Percentiles rank a stretch among this genome's conserved stretches.
These are phyloP conservation scores for Erythrobasidium yunnanense DNA, from an alignment of 768 basidiomycete species.

Conservation along the genomic window DNA sequence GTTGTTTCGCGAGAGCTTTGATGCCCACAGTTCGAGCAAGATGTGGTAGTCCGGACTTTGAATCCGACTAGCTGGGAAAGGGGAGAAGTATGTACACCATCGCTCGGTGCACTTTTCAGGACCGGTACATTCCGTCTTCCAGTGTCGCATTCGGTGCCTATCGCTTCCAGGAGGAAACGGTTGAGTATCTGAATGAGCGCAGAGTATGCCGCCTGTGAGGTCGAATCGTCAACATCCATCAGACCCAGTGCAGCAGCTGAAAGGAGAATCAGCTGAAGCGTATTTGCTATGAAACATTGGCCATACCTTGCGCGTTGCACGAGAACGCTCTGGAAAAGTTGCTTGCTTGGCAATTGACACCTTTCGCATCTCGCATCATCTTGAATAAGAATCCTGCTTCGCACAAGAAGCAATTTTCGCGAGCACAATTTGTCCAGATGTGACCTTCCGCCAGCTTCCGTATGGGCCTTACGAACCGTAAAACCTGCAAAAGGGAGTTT, in stretches of 20 bases:
- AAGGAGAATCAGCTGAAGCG: too few species aligned
- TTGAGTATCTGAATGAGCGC: conserved; percentile 91
- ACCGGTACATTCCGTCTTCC: conserved; percentile 42
- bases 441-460: conserved; percentile 78
- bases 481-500: conserved; percentile 75
- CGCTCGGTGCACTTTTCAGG: conserved; percentile 35
- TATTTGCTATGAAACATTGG: neutral
- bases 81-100: conserved; percentile 52
- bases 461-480: conserved; percentile 72
- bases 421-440: conserved; percentile 71
- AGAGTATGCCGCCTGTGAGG: conserved; percentile 51
- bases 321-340: conserved; percentile 94
- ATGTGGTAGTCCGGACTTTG: conserved; percentile 61
- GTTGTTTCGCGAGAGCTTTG: conserved; percentile 63
- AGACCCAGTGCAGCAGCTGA: conserved; percentile 65
- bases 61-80: conserved; percentile 78
- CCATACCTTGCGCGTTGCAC: conserved; percentile 67
- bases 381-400: conserved; percentile 86
- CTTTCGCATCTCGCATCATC: conserved; percentile 90
- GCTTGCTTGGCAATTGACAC: conserved; percentile 88
- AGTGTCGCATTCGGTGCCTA: conserved; percentile 54
- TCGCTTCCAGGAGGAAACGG: conserved; percentile 77
- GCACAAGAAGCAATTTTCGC: conserved; percentile 87
- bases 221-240: conserved; percentile 65
- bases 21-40: conserved; percentile 63